A percentile compares a stretch with the other conserved stretches of the same genome.
phyloP scores from a whole-genome alignment of 257 asterid genomes.

The Nicotiana tabacum region DNA sequence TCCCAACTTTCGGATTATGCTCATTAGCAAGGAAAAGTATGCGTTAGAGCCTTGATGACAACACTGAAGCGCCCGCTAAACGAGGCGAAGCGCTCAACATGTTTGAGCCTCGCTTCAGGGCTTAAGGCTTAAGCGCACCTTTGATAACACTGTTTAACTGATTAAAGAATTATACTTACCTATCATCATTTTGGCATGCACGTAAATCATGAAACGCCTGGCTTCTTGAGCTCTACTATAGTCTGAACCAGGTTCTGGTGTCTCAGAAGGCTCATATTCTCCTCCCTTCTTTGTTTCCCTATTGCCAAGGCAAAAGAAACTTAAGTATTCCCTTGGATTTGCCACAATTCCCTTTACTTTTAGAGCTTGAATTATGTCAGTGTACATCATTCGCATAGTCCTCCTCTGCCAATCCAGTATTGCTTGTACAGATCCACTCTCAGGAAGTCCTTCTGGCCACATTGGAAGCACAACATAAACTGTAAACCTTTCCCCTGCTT shows the following conservation, averaged over 20 bases:
- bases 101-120: no score
- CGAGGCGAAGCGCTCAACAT: no score
- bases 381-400: constrained; percentile 18
- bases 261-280: constrained; percentile 16
- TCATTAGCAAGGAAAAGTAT: background rate
- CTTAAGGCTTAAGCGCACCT: no score
- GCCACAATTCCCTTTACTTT: background rate
- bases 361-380: constrained; percentile 10
- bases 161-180: background rate
- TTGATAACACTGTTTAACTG: background rate
- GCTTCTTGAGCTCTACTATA: constrained; percentile 14
- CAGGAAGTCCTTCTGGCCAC: constrained; percentile 20
- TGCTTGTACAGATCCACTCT: constrained; percentile 10
- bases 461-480: constrained; percentile 16
- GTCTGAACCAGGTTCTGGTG: constrained; percentile 5
- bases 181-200: constrained; percentile 18
- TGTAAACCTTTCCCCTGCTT: constrained; percentile 12
- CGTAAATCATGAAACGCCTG: constrained; percentile 20
- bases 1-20: fast-evolving
- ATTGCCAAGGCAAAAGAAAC: constrained; percentile 17
- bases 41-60: no score
- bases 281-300: constrained; percentile 13
- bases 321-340: constrained; percentile 10
- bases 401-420: constrained; percentile 18
- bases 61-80: no score